phyloP scores from a whole-genome alignment of 2,329 filamentous ascomycete genomes.

The Metarhizium guizhouense region DNA sequence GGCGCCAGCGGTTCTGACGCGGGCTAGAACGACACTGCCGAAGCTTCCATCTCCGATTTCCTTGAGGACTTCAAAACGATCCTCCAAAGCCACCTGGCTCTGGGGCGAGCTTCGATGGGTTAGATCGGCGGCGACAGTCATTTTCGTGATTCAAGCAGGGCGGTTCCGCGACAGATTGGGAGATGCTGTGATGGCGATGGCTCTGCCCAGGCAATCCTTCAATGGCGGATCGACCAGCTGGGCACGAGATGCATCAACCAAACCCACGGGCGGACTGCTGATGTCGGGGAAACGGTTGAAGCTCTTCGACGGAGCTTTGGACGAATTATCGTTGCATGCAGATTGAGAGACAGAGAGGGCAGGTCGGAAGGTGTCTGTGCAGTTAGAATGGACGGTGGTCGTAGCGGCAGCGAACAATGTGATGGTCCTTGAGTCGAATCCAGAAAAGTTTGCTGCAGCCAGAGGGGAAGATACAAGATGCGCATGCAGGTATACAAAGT shows the following conservation, averaged over 20 bases:
- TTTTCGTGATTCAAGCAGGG: slow-evolving; percentile 22
- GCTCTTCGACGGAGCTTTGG: slow-evolving; percentile 15
- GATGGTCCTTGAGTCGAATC: background rate
- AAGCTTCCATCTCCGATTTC: slow-evolving; percentile 99
- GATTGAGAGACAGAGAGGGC: slow-evolving; percentile 11
- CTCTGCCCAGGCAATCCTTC: slow-evolving; percentile 1
- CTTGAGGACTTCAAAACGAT: slow-evolving; percentile 93
- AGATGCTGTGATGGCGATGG: background rate
- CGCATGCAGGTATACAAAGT: slow-evolving; percentile 6
- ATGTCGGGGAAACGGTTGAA: slow-evolving; percentile 4
- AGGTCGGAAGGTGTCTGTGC: slow-evolving; percentile 1
- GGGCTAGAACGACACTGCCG: slow-evolving; percentile 85
- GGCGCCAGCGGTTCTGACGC: slow-evolving; percentile 83
- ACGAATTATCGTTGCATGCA: slow-evolving; percentile 28
- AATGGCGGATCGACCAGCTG: slow-evolving; percentile 1
- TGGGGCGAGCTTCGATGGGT: slow-evolving; percentile 58
- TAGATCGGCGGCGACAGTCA: slow-evolving; percentile 70
- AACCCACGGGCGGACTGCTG: slow-evolving; percentile 14
- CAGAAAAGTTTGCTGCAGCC: slow-evolving; percentile 5
- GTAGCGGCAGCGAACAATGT: background rate
- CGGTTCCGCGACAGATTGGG: background rate
- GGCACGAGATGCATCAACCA: slow-evolving; percentile 5
- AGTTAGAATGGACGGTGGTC: background rate
- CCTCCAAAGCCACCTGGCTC: slow-evolving; percentile 64
- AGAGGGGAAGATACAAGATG: slow-evolving; percentile 9